These are phyloP conservation scores for Astrephomene gubernaculifera DNA, from an alignment of 139 green algal species.

Conservation along the genomic window DNA sequence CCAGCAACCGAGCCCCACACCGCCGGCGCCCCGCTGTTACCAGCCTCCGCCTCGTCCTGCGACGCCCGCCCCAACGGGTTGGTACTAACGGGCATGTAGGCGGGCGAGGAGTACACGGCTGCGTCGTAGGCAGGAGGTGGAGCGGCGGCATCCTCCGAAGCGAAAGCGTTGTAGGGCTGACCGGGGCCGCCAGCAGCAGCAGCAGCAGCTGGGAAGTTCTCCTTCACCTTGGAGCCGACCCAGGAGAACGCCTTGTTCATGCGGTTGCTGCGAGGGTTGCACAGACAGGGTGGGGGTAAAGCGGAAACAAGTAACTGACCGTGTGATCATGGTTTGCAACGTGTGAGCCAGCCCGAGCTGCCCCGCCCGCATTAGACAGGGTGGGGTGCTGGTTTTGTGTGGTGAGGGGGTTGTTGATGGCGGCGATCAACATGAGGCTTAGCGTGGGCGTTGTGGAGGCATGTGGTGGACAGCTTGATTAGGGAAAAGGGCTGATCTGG, in stretches of 20 bases:
- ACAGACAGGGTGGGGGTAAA: too few species aligned
- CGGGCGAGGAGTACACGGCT: neutral
- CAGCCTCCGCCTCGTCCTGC: neutral
- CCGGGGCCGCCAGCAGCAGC: neutral
- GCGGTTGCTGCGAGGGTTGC: neutral
- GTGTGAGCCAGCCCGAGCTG: too few species aligned
- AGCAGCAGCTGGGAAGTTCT: neutral
- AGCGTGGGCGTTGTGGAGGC: too few species aligned
- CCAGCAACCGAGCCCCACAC: neutral
- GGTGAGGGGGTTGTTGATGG: too few species aligned
- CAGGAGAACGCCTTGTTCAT: slow-evolving; percentile 29
- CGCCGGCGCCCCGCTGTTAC: neutral
- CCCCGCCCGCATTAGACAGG: too few species aligned
- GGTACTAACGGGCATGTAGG: slow-evolving; percentile 7
- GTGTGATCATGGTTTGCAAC: too few species aligned
- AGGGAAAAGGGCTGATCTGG: too few species aligned
- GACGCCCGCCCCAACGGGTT: neutral
- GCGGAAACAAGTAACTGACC: too few species aligned
- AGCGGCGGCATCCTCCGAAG: neutral
- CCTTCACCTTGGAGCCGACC: slow-evolving; percentile 35
- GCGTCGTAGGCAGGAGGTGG: neutral
- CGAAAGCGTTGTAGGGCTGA: slow-evolving; percentile 1
- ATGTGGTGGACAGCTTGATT: too few species aligned
- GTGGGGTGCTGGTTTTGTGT: too few species aligned
- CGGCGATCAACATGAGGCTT: too few species aligned